Evolutionary conservation across 1,284 basidiomycete species (phyloP), one percentile per base, ranked within the genome.

Genomic region (Stereum hirsutum): DNA sequence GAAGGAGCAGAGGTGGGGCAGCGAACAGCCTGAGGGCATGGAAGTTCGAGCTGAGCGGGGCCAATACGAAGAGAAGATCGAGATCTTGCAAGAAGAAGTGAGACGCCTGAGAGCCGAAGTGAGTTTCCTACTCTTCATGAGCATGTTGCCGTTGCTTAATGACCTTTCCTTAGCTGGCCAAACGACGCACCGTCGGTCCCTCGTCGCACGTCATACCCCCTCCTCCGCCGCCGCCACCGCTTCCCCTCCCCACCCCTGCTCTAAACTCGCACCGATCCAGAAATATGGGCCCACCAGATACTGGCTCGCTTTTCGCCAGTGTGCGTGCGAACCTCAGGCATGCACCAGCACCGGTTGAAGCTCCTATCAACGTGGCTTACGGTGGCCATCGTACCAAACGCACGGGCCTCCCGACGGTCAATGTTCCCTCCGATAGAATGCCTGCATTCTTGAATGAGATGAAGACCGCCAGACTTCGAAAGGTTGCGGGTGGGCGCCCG

Each of bases 381-480:
- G 48, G 44, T 14, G 44, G 62, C 14, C 43, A 49, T 0, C 50
- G 49, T 34, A 54, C 61, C 11, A 69, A 66, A 41, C 66, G 72
- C 38, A 61, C 70, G 3, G 80, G 81, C 5, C 70, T 75, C 43
- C 78, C 85, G 0, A 78, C 81, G 0, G 66, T 87, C 15, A 80
- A 79, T 23, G 67, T 89, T 6, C 71, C 81, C 0, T 69, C 77
- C 4, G 86, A 88, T 48, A 84, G 86, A 56, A 87, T 89, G 81
- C 80, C 79, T 0, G 82, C 78, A 2, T 89, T 89, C 53, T 57
- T 89, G 48, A 78, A 63, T 11, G 86, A 89, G 57, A 76, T 89
- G 70, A 88, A 86, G 64, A 80, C 72, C 1, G 80, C 78, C 21
- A 66, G 79, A 32, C 54, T 89, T 43, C 68, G 73, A 49, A 82